Evolutionary conservation across 75 land plant genomes (phyloP).

Genomic region (Selaginella moellendorffii): DNA sequence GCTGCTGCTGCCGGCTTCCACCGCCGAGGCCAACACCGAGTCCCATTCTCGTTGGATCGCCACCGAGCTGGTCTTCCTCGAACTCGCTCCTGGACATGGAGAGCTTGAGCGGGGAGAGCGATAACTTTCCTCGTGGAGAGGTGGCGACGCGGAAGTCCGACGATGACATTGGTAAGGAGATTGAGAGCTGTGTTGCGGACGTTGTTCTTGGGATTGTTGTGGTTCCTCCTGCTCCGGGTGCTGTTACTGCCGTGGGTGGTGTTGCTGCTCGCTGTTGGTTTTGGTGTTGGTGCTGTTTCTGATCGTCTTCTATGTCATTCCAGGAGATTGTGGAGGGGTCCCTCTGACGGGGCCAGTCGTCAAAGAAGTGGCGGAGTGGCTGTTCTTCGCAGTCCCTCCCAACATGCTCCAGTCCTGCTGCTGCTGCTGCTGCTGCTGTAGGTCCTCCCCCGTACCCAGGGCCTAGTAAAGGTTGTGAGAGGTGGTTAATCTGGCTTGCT

Average conservation of each 20-base stretch:
- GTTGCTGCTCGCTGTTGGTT: too few relatives aligned
- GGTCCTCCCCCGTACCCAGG: too few relatives aligned
- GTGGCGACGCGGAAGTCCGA: slow-evolving; percentile 49
- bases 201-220: slow-evolving; percentile 11
- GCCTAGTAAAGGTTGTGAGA: too few relatives aligned
- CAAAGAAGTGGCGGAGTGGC: slow-evolving; percentile 68
- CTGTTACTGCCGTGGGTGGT: slow-evolving; percentile 21
- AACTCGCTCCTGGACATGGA: slow-evolving; percentile 36
- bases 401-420: slow-evolving; percentile 8
- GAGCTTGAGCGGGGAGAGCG: slow-evolving; percentile 51
- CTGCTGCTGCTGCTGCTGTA: slow-evolving; percentile 19
- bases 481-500: slow-evolving; percentile 16
- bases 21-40: slow-evolving; percentile 34
- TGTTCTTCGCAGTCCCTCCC: slow-evolving; percentile 35
- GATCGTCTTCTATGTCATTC: slow-evolving; percentile 31
- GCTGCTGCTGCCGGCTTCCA: not conserved
- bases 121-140: slow-evolving; percentile 51
- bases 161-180: slow-evolving; percentile 59
- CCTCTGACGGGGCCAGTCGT: slow-evolving; percentile 65
- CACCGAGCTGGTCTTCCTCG: slow-evolving; percentile 16
- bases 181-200: slow-evolving; percentile 74
- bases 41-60: slow-evolving; percentile 37
- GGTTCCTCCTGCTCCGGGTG: not conserved
- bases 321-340: slow-evolving; percentile 41
- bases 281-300: slow-evolving; percentile 27